Base-by-base conservation (phyloP, 768 basidiomycete species). In the Galerina sulciceps region DNA sequence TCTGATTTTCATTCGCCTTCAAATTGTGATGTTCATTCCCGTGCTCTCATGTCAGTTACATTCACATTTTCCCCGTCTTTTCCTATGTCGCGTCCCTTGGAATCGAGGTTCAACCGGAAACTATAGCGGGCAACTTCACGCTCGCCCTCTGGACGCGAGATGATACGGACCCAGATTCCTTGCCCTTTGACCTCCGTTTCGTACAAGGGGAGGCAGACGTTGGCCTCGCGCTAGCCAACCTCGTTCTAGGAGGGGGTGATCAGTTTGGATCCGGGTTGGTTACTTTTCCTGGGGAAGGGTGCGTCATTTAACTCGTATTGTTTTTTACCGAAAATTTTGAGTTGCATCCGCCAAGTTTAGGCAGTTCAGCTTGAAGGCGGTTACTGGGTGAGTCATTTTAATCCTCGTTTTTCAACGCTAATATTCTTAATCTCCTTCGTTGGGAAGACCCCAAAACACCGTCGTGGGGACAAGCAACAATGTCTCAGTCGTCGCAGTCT, bases 281-380 rank as follows among this genome's bases (percentile, higher is more conserved):
- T 5, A 48, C 49, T 3, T 68, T 68, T 48, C 63, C 65, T 3
- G 22, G 47, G 22, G 41, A 55, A 17, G 65, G 67, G 67, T 66
- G 63, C 50, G 65, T 65, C 13, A 26, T 26, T 6, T 6, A 4
- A 20, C 13, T 10, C 18, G 14, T 42, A 5, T 10, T 9, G 34
- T 10, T 5, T 8, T 4, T 8, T 26, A 26, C 26, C 6, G 6
- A 1, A 31, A 14, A 6, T 35, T 17, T 9, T 4, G 17, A 17
- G 2, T 31, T 1, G 22, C 2, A 14, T 13, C 34, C 23, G 35
- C 37, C 6, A 26, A 26, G 6, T 26, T n/a, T 40, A 68, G 67
- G 14, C 26, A 47, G 13, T 68, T 53, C 31, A 54, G 45, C 6
- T n/a, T 68, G 20, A 61, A 53, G 35, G 67, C 67, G 8, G 67